Percentiles rank a stretch among this genome's conserved stretches.
Evolutionary conservation across 768 basidiomycete species (phyloP).

Genomic region (Leccinum obscurum): DNA sequence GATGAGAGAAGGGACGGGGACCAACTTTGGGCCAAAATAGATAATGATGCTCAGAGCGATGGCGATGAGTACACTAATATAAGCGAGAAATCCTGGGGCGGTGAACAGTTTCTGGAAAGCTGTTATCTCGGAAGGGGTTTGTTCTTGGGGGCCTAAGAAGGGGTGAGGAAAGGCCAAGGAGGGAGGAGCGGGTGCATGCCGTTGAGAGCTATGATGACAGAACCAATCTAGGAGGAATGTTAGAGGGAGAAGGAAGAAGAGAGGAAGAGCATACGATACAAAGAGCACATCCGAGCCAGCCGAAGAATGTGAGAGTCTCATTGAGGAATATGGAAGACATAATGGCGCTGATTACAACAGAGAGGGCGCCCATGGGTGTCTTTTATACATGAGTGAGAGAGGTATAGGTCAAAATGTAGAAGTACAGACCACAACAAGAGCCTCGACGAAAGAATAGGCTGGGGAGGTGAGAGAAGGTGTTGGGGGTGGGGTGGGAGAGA

Average conservation of each 20-base stretch:
- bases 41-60: slow-evolving; percentile 72
- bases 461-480: slow-evolving; percentile 12
- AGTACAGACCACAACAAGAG: slow-evolving; percentile 80
- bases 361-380: slow-evolving; percentile 95
- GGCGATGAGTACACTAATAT: slow-evolving; percentile 60
- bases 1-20: slow-evolving; percentile 6
- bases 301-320: slow-evolving; percentile 92
- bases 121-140: slow-evolving; percentile 64
- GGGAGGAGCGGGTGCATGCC: slow-evolving; percentile 39
- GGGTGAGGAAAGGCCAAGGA: slow-evolving; percentile 2
- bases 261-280: slow-evolving; percentile 69
- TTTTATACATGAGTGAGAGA: slow-evolving; percentile 26
- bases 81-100: slow-evolving; percentile 79
- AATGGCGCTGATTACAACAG: slow-evolving; percentile 93
- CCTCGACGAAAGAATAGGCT: slow-evolving; percentile 90
- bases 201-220: slow-evolving; percentile 89
- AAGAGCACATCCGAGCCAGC: slow-evolving; percentile 91
- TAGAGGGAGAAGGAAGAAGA: not conserved
- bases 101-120: slow-evolving; percentile 81
- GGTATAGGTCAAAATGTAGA: not conserved
- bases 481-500: slow-evolving; percentile 10
- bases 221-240: slow-evolving; percentile 58
- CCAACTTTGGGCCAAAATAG: slow-evolving; percentile 77
- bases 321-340: slow-evolving; percentile 92
- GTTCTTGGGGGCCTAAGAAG: slow-evolving; percentile 62